Base-by-base conservation (phyloP, 495 filamentous ascomycete species). In the Aspergillus taichungensis region DNA sequence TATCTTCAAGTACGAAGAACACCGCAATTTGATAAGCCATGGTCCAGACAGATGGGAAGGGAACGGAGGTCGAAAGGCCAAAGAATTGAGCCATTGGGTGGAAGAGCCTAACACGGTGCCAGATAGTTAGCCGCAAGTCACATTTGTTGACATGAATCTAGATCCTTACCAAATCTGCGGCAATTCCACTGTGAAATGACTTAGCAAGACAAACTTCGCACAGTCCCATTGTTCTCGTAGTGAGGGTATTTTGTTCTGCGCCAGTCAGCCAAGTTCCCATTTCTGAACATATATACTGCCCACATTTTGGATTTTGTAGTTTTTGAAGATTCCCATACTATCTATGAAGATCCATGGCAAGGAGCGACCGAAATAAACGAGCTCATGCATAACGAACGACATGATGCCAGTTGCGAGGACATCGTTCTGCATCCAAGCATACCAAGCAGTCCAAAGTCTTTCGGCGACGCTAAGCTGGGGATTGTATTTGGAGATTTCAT, bases 371-470 rank as follows among this genome's bases (percentile, higher is more conserved):
- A 97, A 97, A 72, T 97, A 97, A 46, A 97, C 78, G 13, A 82
- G 14, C 64, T 97, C 91, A 67, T 97, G 91, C 84, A 96, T 91
- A 45, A 84, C 61, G 65, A 97, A 97, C 39, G 87, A 94, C 85
- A 96, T 84, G 69, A 97, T 90, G 32, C 90, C 91, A 10, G 91
- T 97, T 40, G 91, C 91, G 31, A 97, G 82, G 37, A 84, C 81
- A 74, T 97, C 91, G 57, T 97, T 96, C 57, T 90, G 86, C 88
- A 97, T 94, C 79, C 83, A 97, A n/a, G 89, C 79, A 63, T 97
- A 97, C 91, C 91, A 87, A 60, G 91, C 87, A 18, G 87, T 85
- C 91, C 91, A 97, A 41, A 94, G 66, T 40, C 80, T 75, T 71
- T 97, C 91, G 53, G 80, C 71, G 40, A 85, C 67, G 64, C 92